Conservation (phyloP, 2,329 filamentous ascomycete genomes). For the Apiospora phragmitis region DNA sequence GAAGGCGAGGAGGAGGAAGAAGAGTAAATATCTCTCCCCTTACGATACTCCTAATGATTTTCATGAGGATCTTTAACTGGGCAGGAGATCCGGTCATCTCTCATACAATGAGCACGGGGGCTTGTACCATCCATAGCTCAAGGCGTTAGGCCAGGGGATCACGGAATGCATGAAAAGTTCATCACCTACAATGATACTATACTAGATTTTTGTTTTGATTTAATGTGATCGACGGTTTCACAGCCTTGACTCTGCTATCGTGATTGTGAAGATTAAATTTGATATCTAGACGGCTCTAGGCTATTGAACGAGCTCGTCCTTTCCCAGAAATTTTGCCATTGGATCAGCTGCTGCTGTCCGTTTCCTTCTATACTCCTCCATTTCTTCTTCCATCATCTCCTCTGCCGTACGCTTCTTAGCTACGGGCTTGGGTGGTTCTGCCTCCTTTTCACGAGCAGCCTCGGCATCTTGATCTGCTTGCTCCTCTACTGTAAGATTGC, state of each 20-base stretch:
- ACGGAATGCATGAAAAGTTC: slow-evolving; percentile 36
- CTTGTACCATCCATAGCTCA: slow-evolving; percentile 46
- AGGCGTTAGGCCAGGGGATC: slow-evolving; percentile 52
- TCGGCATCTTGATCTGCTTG: slow-evolving; percentile 24
- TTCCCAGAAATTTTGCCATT: slow-evolving; percentile 80
- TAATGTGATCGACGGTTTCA: slow-evolving; percentile 4
- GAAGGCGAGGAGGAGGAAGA: slow-evolving; percentile 84
- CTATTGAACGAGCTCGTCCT: slow-evolving; percentile 62
- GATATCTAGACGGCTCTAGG: background rate
- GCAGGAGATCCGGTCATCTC: slow-evolving; percentile 29
- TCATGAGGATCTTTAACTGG: slow-evolving; percentile 32
- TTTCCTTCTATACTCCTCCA: slow-evolving; percentile 83
- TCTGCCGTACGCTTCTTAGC: slow-evolving; percentile 73
- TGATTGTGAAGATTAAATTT: background rate
- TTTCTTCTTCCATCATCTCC: slow-evolving; percentile 82
- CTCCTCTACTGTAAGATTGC: slow-evolving; percentile 37
- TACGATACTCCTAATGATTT: slow-evolving; percentile 18
- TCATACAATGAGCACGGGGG: slow-evolving; percentile 34
- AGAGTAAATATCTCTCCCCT: slow-evolving; percentile 46
- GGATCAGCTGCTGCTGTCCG: slow-evolving; percentile 75
- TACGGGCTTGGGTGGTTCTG: slow-evolving; percentile 22
- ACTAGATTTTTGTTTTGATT: slow-evolving; percentile 17
- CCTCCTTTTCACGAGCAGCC: slow-evolving; percentile 18
- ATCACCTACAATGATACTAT: slow-evolving; percentile 23
- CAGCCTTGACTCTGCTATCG: background rate